Percentiles rank a stretch among this genome's conserved stretches.
These are phyloP conservation scores for Endogone sp. DNA, from an alignment of 192 early-diverging fungal genomes.

Conservation along the genomic window DNA sequence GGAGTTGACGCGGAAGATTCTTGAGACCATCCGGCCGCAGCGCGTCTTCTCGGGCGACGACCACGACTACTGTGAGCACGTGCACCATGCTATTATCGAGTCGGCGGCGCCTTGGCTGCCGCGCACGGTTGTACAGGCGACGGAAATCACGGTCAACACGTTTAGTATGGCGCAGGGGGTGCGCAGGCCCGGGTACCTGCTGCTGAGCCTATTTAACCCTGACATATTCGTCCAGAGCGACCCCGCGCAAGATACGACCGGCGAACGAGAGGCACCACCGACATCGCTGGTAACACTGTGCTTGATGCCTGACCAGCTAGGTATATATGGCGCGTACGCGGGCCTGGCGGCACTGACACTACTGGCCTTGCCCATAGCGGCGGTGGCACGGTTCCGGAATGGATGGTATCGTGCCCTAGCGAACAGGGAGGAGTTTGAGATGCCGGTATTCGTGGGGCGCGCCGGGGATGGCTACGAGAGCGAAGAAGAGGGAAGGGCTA, in stretches of 20 bases:
- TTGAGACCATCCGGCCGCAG: slow-evolving; percentile 55
- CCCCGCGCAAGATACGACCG: no score
- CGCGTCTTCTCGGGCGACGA: slow-evolving; percentile 90
- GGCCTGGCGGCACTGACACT: background rate
- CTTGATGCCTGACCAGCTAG: background rate
- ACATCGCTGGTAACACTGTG: background rate
- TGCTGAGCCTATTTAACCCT: slow-evolving; percentile 43
- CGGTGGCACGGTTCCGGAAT: background rate
- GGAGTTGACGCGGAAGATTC: slow-evolving; percentile 50
- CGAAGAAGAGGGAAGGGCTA: background rate
- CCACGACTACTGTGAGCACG: slow-evolving; percentile 83
- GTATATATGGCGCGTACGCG: background rate
- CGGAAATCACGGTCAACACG: slow-evolving; percentile 56
- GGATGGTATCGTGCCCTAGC: background rate
- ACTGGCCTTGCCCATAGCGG: background rate
- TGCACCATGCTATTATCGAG: slow-evolving; percentile 27
- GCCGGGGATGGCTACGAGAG: background rate
- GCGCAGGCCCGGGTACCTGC: slow-evolving; percentile 47
- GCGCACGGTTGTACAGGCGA: background rate
- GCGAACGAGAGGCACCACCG: background rate
- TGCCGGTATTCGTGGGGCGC: background rate
- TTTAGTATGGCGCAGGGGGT: slow-evolving; percentile 62
- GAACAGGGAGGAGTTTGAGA: background rate
- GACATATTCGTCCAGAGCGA: background rate
- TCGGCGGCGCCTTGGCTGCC: no score